Evolutionary conservation across 805 yeast genomes (phyloP).

Genomic region (Saturnispora hagleri): DNA sequence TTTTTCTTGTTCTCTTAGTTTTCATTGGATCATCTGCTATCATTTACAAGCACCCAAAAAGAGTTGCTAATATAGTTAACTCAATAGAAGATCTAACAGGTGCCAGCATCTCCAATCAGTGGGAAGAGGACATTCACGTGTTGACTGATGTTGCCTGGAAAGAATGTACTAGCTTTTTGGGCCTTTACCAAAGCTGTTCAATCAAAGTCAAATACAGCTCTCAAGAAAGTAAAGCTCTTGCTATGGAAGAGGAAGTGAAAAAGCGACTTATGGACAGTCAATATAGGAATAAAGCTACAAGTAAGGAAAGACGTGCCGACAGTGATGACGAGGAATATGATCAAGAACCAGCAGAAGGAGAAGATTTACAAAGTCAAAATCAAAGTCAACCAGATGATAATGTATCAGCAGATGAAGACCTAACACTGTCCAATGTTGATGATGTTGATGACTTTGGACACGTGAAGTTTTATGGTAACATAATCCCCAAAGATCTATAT

Average conservation of each 20-base stretch:
- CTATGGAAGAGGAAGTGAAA: neutral
- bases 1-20: neutral
- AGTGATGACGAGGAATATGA: neutral
- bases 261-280: neutral
- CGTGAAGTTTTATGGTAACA: conserved; percentile 3
- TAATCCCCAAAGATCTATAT: conserved; percentile 3
- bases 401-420: neutral
- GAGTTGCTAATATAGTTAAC: neutral
- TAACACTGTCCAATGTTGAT: neutral
- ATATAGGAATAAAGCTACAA: neutral
- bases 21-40: neutral
- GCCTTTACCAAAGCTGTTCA: neutral
- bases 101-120: neutral
- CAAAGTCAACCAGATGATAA: neutral
- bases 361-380: neutral
- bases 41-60: neutral
- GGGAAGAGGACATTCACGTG: conserved; percentile 3
- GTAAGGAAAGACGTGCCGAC: neutral
- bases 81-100: conserved; percentile 5
- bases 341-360: neutral
- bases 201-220: conserved; percentile 1
- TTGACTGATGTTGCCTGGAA: conserved; percentile 7
- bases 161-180: neutral
- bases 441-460: conserved; percentile 4
- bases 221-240: neutral